These are phyloP conservation scores for Prunus padus DNA, from an alignment of 306 rosid genomes.

Conservation along the genomic window DNA sequence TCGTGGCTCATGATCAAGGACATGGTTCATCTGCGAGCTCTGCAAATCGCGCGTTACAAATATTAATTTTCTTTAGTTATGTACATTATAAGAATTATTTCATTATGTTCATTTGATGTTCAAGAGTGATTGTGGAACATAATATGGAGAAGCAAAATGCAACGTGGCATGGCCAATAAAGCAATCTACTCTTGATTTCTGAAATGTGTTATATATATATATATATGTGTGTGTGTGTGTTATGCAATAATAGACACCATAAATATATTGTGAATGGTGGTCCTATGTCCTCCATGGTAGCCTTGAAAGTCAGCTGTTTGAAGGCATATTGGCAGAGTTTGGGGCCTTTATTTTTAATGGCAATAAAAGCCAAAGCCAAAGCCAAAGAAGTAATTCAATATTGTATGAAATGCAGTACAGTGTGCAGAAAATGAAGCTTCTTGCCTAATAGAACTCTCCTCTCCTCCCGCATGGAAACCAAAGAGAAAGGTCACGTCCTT, in stretches of 20 bases:
- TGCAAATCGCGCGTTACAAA: not conserved
- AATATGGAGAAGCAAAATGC: conserved; percentile 1
- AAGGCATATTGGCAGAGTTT: not conserved
- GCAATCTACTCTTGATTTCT: not conserved
- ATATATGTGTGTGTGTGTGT: too few relatives aligned
- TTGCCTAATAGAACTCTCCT: conserved; percentile 16
- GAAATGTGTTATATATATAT: too few relatives aligned
- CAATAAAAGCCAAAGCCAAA: not conserved
- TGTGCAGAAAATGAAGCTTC: conserved; percentile 36
- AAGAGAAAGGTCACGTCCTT: conserved; percentile 27
- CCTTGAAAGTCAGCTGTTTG: not conserved
- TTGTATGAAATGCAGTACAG: not conserved
- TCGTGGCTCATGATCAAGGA: not conserved
- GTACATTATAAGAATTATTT: conserved; percentile 9
- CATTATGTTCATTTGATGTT: conserved; percentile 6
- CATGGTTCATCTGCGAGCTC: not conserved
- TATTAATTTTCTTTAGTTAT: not conserved
- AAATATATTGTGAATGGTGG: not conserved
- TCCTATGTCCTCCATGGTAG: not conserved
- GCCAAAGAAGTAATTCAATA: not conserved
- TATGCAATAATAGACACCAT: too few relatives aligned
- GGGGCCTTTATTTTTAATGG: not conserved
- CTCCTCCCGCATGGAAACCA: conserved; percentile 8
- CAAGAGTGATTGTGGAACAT: conserved; percentile 7
- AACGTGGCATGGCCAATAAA: not conserved